A percentile compares a stretch with the other conserved stretches of the same genome.
Conservation (phyloP, 2,329 filamentous ascomycete genomes). For the Ophiostoma tasmaniense region DNA sequence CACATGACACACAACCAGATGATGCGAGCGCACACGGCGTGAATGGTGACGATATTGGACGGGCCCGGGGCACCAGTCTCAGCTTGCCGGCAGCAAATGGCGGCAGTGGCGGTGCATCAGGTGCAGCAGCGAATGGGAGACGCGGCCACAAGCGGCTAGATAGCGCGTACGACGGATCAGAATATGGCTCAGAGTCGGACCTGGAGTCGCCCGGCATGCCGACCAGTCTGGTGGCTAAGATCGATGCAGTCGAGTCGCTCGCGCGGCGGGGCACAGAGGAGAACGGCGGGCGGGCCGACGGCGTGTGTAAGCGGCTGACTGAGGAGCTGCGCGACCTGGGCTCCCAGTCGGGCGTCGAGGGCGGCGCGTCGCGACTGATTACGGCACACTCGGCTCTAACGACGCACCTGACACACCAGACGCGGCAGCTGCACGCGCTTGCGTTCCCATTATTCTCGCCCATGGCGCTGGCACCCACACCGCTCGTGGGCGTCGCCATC, state of each 20-base stretch:
- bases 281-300: conserved; percentile 56
- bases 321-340: conserved; percentile 64
- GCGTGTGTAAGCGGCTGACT: conserved; percentile 59
- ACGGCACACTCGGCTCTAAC: conserved; percentile 67
- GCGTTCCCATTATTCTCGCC: conserved; percentile 64
- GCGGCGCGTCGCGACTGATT: conserved; percentile 62
- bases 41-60: conserved; percentile 9
- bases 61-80: conserved; percentile 32
- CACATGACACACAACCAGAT: neutral
- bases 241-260: conserved; percentile 64
- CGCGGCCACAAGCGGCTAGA: conserved; percentile 41
- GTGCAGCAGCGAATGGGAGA: neutral
- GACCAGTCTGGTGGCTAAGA: conserved; percentile 56
- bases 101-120: conserved; percentile 27
- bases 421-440: conserved; percentile 64
- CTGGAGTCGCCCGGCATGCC: conserved; percentile 61
- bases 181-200: conserved; percentile 66
- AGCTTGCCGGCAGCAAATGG: conserved; percentile 36
- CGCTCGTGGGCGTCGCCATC: conserved; percentile 8
- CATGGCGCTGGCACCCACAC: conserved; percentile 39
- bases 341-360: conserved; percentile 63
- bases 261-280: conserved; percentile 58
- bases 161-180: conserved; percentile 62
- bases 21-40: conserved; percentile 28
- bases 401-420: conserved; percentile 66